Percentiles rank a stretch among this genome's conserved stretches.
These are phyloP conservation scores for Zhuliangozyma blackwelliae DNA, from an alignment of 1,139 yeast genomes.

Conservation along the genomic window DNA sequence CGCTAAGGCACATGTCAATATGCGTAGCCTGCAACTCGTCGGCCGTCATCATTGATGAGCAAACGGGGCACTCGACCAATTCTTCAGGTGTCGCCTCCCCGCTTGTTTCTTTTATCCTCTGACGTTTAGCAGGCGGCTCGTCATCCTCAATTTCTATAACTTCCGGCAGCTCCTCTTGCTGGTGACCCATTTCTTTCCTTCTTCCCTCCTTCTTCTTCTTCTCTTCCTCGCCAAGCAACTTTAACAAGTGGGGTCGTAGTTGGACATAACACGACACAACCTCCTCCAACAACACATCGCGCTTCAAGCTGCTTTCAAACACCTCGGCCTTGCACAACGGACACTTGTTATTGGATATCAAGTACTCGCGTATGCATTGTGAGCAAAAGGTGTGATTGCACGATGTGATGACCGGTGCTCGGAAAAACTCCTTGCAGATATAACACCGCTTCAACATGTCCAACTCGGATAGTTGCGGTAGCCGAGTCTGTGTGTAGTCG, in stretches of 20 bases:
- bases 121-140: not conserved
- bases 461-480: conserved; percentile 56
- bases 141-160: not conserved
- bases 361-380: conserved; percentile 72
- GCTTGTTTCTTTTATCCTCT: no score
- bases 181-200: conserved; percentile 3
- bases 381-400: conserved; percentile 94
- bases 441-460: conserved; percentile 79
- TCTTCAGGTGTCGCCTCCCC: no score
- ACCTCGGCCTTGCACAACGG: conserved; percentile 77
- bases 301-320: conserved; percentile 64
- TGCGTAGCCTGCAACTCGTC: conserved; percentile 59
- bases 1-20: conserved; percentile 63
- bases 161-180: not conserved
- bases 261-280: conserved; percentile 52
- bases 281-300: conserved; percentile 73
- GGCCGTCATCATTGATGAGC: conserved; percentile 54
- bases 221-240: conserved; percentile 15
- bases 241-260: conserved; percentile 37
- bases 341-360: conserved; percentile 58
- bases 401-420: conserved; percentile 78
- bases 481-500: conserved; percentile 54
- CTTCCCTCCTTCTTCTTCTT: not conserved
- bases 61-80: conserved; percentile 67
- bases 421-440: conserved; percentile 83